phyloP scores from a whole-genome alignment of 805 yeast genomes.

The Cyberlindnera mississippiensis region DNA sequence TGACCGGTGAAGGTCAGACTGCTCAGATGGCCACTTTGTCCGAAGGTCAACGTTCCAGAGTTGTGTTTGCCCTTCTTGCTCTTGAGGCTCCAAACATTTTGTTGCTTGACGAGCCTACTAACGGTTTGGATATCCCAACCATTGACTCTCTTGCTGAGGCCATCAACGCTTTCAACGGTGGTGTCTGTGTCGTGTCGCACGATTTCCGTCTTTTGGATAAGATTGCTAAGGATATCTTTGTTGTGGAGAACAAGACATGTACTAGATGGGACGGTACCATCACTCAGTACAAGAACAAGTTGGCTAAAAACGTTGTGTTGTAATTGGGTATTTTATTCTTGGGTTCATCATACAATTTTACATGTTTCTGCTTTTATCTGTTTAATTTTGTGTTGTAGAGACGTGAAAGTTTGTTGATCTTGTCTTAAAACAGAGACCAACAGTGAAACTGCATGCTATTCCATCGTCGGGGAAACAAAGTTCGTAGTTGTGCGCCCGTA shows the following conservation, averaged over 20 bases:
- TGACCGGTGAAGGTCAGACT: slow-evolving; percentile 98
- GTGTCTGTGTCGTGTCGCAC: slow-evolving; percentile 97
- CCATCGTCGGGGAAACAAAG: no score
- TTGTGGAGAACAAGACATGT: slow-evolving; percentile 92
- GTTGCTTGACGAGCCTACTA: slow-evolving; percentile 98
- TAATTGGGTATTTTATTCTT: slow-evolving; percentile 28
- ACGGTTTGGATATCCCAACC: slow-evolving; percentile 97
- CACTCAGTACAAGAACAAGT: slow-evolving; percentile 86
- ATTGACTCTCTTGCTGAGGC: slow-evolving; percentile 98
- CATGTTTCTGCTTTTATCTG: neutral
- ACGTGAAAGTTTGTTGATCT: no score
- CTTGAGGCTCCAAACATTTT: slow-evolving; percentile 93
- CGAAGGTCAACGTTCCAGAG: slow-evolving; percentile 99
- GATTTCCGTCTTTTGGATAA: slow-evolving; percentile 97
- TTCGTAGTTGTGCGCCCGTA: no score
- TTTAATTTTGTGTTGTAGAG: neutral
- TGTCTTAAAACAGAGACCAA: no score
- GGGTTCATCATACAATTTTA: slow-evolving; percentile 1
- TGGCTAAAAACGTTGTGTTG: slow-evolving; percentile 86
- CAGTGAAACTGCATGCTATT: no score
- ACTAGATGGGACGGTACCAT: slow-evolving; percentile 95
- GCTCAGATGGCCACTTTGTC: slow-evolving; percentile 97
- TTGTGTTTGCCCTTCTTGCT: slow-evolving; percentile 94
- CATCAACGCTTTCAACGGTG: slow-evolving; percentile 91
- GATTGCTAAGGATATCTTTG: slow-evolving; percentile 95